phyloP scores from a whole-genome alignment of 768 basidiomycete species.

The Boletus subcaerulescens region DNA sequence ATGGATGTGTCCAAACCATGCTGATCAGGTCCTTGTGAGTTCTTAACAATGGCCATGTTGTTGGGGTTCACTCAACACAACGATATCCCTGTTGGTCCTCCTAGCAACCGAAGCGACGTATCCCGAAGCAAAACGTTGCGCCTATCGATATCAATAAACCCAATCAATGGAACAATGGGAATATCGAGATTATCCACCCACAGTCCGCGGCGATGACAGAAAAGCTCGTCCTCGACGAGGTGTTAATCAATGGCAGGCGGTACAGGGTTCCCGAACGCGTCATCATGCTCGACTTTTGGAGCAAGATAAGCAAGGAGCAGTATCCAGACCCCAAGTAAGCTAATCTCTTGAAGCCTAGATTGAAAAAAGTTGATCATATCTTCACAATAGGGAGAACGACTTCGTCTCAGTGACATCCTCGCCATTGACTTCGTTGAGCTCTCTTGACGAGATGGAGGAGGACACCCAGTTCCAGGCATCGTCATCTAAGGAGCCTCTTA shows the following conservation, averaged over 20 bases:
- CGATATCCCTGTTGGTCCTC: constrained; percentile 10
- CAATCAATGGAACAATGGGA: constrained; percentile 84
- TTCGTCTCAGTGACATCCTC: constrained; percentile 59
- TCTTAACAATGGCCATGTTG: not conserved
- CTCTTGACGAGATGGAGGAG: constrained; percentile 58
- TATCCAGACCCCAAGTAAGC: constrained; percentile 43
- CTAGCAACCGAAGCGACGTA: constrained; percentile 76
- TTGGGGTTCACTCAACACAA: not conserved
- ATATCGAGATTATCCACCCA: constrained; percentile 80
- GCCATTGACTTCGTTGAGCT: constrained; percentile 71
- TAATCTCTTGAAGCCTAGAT: not conserved
- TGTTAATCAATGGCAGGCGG: constrained; percentile 82
- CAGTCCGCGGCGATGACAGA: constrained; percentile 46
- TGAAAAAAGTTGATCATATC: not conserved
- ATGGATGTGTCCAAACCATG: constrained; percentile 99
- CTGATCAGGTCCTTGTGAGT: constrained; percentile 80
- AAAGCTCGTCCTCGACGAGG: constrained; percentile 71
- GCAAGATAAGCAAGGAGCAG: constrained; percentile 56
- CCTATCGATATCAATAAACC: constrained; percentile 75
- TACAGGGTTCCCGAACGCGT: constrained; percentile 92
- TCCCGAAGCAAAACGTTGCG: constrained; percentile 65
- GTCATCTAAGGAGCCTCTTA: constrained; percentile 23
- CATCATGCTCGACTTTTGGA: constrained; percentile 95
- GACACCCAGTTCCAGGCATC: constrained; percentile 22
- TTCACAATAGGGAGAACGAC: constrained; percentile 18